phyloP scores from a whole-genome alignment of 257 asterid species.

The Fraxinus excelsior region DNA sequence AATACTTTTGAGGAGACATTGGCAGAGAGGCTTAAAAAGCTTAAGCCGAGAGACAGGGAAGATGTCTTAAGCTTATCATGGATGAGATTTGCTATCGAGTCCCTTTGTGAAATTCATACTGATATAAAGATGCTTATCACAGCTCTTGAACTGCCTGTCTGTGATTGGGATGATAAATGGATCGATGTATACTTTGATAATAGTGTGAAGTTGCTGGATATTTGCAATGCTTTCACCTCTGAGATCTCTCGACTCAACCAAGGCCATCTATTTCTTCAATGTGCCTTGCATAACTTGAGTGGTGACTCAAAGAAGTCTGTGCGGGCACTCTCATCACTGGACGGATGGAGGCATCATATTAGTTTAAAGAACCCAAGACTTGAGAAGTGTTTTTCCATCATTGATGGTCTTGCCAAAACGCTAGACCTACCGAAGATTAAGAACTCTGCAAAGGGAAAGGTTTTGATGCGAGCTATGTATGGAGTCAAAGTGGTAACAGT shows the following conservation, averaged over 20 bases:
- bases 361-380: conserved; percentile 65
- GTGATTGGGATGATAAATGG: conserved; percentile 95
- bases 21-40: conserved; percentile 59
- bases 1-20: conserved; percentile 68
- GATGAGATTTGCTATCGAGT: conserved; percentile 65
- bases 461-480: conserved; percentile 76
- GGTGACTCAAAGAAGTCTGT: conserved; percentile 45
- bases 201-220: conserved; percentile 74
- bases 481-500: conserved; percentile 76
- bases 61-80: conserved; percentile 69
- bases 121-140: conserved; percentile 71
- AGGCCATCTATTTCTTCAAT: conserved; percentile 71
- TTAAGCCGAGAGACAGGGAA: conserved; percentile 56
- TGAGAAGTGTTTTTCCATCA: conserved; percentile 58
- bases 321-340: conserved; percentile 61
- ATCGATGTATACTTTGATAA: conserved; percentile 71
- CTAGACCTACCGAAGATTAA: conserved; percentile 74
- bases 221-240: conserved; percentile 75
- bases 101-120: conserved; percentile 68
- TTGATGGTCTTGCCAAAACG: conserved; percentile 60
- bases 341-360: conserved; percentile 75
- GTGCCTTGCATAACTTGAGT: conserved; percentile 53
- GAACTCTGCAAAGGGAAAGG: conserved; percentile 80
- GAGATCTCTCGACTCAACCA: conserved; percentile 77
- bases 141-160: conserved; percentile 75